Percentiles rank a stretch among this genome's conserved stretches.
phyloP scores from a whole-genome alignment of 2,329 filamentous ascomycete species.

The Bipolaris zeicola region DNA sequence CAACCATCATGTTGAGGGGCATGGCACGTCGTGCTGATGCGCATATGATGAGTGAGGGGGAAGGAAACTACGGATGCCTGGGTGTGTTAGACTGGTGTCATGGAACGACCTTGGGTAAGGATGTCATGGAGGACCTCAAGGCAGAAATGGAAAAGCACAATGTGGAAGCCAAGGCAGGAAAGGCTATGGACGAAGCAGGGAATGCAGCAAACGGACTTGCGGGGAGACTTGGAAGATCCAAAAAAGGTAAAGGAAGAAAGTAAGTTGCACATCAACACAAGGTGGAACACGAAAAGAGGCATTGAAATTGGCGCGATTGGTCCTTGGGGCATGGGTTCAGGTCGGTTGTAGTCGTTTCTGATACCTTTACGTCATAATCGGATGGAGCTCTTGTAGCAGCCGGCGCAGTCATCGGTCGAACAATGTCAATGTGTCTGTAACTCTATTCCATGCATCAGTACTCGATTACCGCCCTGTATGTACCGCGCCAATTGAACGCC shows the following conservation, averaged over 20 bases:
- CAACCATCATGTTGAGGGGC: conserved; percentile 61
- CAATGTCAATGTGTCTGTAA: conserved; percentile 24
- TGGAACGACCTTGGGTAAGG: conserved; percentile 58
- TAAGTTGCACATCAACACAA: conserved; percentile 11
- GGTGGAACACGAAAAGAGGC: background rate
- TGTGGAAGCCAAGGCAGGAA: conserved; percentile 51
- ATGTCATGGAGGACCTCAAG: conserved; percentile 61
- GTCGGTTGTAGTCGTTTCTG: conserved; percentile 10
- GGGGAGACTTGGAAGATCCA: conserved; percentile 32
- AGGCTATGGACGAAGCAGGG: conserved; percentile 43
- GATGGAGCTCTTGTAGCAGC: conserved; percentile 2
- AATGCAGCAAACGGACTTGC: conserved; percentile 39
- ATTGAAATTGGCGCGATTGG: conserved; percentile 2
- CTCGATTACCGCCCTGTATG: conserved; percentile 27
- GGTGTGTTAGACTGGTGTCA: conserved; percentile 58
- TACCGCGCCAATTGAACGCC: conserved; percentile 31
- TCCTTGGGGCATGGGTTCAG: conserved; percentile 2
- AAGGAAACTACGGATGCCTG: conserved; percentile 66
- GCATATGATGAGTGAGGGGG: conserved; percentile 63
- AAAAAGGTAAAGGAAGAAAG: conserved; percentile 37
- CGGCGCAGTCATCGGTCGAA: conserved; percentile 24
- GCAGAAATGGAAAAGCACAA: conserved; percentile 63
- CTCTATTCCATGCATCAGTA: conserved; percentile 43
- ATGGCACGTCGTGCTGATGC: conserved; percentile 64
- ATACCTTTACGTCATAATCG: conserved; percentile 12